These are phyloP conservation scores for Xylaria sp. DNA, from an alignment of 2,329 filamentous ascomycete species.

Conservation along the genomic window DNA sequence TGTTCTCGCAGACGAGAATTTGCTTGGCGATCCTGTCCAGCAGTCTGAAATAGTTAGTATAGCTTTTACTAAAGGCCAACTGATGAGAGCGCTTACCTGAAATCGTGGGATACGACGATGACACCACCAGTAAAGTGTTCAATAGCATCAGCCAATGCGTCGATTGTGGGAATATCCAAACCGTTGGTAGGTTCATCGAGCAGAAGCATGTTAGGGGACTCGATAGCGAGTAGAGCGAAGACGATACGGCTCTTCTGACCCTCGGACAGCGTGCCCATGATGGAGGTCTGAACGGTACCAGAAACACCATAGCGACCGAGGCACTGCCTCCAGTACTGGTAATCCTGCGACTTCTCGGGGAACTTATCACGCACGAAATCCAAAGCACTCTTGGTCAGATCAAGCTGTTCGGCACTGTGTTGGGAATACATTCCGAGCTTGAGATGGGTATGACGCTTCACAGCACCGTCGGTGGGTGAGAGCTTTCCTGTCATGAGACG, in stretches of 20 bases:
- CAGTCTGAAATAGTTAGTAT: conserved; percentile 67
- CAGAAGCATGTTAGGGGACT: conserved; percentile 95
- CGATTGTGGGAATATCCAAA: conserved; percentile 98
- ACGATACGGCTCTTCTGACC: conserved; percentile 99
- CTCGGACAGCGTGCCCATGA: conserved; percentile 98
- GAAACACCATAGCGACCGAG: conserved; percentile 93
- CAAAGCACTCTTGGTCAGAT: conserved; percentile 95
- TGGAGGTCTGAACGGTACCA: conserved; percentile 92
- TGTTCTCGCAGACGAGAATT: conserved; percentile 99
- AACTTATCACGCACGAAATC: conserved; percentile 99
- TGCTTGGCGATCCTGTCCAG: conserved; percentile 99
- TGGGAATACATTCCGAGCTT: conserved; percentile 99
- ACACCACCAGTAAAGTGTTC: conserved; percentile 97
- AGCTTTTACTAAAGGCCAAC: background rate
- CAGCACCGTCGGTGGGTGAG: conserved; percentile 81
- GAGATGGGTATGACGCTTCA: conserved; percentile 95
- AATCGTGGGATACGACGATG: conserved; percentile 98
- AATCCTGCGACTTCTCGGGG: conserved; percentile 87
- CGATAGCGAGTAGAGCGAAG: conserved; percentile 94
- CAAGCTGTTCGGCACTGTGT: conserved; percentile 98
- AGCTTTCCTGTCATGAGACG: conserved; percentile 97
- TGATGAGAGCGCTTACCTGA: conserved; percentile 74
- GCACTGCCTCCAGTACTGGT: conserved; percentile 99
- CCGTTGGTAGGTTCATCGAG: conserved; percentile 99
- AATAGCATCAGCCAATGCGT: conserved; percentile 96